Evolutionary conservation across 2,329 filamentous ascomycete species (phyloP), one percentile per base, ranked within the genome.

Genomic region (Pyricularia sp.): DNA sequence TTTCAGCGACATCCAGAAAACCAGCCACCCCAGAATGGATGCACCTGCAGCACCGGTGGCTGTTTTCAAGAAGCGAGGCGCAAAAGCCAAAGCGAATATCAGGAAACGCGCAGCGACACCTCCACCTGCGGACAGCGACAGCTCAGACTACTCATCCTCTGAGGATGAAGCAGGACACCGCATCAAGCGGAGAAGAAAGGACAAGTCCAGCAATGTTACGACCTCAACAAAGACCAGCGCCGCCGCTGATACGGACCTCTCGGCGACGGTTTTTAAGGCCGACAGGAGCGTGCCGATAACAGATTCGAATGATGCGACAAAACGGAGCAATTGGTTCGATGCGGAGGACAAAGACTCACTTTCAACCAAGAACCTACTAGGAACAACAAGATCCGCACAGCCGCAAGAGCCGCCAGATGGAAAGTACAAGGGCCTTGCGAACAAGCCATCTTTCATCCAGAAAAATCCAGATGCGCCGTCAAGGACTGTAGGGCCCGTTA

Each of bases 301-400:
- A 70, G 82, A 81, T 68, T 84, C 84, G 70, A 93, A 93, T 74
- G 93, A 97, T 73, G 93, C 94, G 24, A 97, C 93, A 1, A 96
- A 96, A 72, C 84, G 87, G 59, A 88, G 84, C 65, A 90, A 96
- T 74, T 97, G 92, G 93, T 94, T 89, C 75, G 92, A 96, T 67
- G 90, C 93, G 66, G 81, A 82, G n/a, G 77, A 80, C 28, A 76
- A 78, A 60, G 81, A 82, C 62, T 73, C 72, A 1, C 66, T 78
- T 6, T 78, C 78, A 4, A 69, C 75, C 2, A 79, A 86, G 72
- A 86, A 81, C 65, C 79, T 88, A 0, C 78, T 88, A 22, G 86
- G 84, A 10, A 85, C 79, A 40, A 84, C 84, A 26, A 78, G 82
- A 40, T 68, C 75, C 66, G 72, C 70, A 22, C 70, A 69, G 19